Percentiles rank a stretch among this genome's conserved stretches.
Evolutionary conservation across 2,329 filamentous ascomycete genomes (phyloP).

Genomic region (Calonectria naviculata): DNA sequence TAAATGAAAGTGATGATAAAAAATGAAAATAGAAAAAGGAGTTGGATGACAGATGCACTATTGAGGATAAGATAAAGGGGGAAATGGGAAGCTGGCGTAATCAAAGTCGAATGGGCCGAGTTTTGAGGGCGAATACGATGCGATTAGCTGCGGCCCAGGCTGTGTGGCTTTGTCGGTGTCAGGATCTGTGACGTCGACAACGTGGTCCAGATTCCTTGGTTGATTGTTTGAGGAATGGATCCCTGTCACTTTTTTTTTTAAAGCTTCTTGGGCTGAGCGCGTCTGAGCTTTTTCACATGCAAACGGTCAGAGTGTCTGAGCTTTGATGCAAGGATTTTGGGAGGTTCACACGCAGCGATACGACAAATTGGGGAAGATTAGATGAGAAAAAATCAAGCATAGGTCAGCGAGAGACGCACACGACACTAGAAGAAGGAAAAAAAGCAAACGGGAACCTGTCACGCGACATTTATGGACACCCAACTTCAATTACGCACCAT

Average conservation of each 20-base stretch:
- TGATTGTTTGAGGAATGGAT: background rate
- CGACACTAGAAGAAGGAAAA: conserved; percentile 3
- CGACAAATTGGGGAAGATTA: too few relatives aligned
- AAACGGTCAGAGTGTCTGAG: conserved; percentile 6
- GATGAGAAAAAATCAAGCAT: background rate
- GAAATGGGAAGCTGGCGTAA: background rate
- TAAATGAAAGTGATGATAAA: background rate
- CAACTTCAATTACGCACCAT: background rate
- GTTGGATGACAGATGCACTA: too few relatives aligned
- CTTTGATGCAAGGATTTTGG: background rate
- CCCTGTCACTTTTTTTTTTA: conserved; percentile 12
- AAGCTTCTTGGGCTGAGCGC: background rate
- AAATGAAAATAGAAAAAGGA: background rate
- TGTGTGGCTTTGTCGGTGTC: conserved; percentile 16
- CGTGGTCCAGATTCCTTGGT: conserved; percentile 14
- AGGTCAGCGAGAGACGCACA: background rate
- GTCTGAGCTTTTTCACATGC: conserved; percentile 34
- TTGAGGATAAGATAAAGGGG: background rate
- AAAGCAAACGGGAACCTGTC: conserved; percentile 27
- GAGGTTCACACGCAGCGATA: background rate
- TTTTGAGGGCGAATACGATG: conserved; percentile 11
- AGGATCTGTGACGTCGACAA: conserved; percentile 32
- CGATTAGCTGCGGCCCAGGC: background rate
- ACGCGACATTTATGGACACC: conserved; percentile 32
- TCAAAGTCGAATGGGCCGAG: background rate